Evolutionary conservation across 257 asterid species (phyloP), one percentile per base, ranked within the genome.

Genomic region (Scutellaria baicalensis): DNA sequence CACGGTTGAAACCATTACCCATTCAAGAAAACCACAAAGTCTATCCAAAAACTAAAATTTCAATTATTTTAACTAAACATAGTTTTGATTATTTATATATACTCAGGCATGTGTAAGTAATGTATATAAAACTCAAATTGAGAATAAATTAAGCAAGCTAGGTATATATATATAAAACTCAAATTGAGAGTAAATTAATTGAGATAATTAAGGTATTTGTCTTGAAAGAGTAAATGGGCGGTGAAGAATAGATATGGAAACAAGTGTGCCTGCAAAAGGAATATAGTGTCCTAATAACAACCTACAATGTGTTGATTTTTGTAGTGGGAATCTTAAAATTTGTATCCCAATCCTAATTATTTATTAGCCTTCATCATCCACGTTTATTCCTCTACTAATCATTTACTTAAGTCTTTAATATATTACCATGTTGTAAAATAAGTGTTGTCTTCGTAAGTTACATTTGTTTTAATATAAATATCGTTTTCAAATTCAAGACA

Each of bases 221-320:
- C 11, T 55, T 10, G 60, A 45, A 13, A 63, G 33, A 9, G 35
- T 39, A 40, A 44, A 40, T 62, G 75, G 66, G 9, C 74, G 75
- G 76, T 62, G 64, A 61, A 50, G 6, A n/a, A n/a, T n/a, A n/a
- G n/a, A 38, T 39, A 49, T 67, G 58, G 50, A 33, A 47, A 42
- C 43, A 18, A 4, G 8, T 18, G 23, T 52, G 66, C 77, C 16
- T 52, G 60, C 77, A 59, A 13, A 18, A 70, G 58, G 49, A 70
- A 39, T 76, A 23, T 20, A 4, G 0, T 77, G 81, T 77, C 77
- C 17, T 0, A 51, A 50, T 43, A 66, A 66, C 74, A 9, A 21
- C 77, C 63, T 52, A 77, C 78, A 77, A 5, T 71, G 11, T 71
- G 75, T 66, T 40, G 35, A 17, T 64, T 65, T 66, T 35, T 57